These are phyloP conservation scores for Trifolium subterraneum DNA, from an alignment of 306 rosid species.

Conservation along the genomic window DNA sequence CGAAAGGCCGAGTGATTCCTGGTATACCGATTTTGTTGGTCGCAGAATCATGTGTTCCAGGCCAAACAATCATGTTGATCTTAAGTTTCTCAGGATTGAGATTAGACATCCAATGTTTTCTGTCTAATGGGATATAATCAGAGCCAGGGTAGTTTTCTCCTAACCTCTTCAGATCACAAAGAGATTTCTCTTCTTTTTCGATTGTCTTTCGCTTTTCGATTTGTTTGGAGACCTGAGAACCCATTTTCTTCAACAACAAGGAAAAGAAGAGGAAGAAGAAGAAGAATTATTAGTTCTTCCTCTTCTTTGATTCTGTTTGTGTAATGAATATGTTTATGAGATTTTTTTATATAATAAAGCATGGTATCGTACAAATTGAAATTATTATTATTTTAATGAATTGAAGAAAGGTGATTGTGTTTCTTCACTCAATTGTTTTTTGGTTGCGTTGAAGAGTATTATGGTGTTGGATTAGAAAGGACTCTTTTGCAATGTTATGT, in stretches of 20 bases:
- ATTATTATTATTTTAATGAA: background rate
- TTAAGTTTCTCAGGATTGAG: constrained; percentile 63
- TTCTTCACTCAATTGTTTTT: constrained; percentile 38
- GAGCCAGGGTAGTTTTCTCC: constrained; percentile 68
- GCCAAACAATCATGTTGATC: constrained; percentile 77
- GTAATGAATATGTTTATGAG: constrained; percentile 31
- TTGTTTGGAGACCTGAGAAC: constrained; percentile 67
- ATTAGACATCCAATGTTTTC: constrained; percentile 79
- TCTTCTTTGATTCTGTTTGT: constrained; percentile 31
- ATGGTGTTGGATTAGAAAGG: constrained; percentile 37
- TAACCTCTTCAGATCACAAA: constrained; percentile 49
- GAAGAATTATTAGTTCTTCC: constrained; percentile 37
- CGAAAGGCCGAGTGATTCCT: constrained; percentile 78
- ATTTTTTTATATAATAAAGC: constrained; percentile 39
- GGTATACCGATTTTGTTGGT: constrained; percentile 85
- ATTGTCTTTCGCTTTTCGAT: constrained; percentile 55
- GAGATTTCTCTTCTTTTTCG: constrained; percentile 52
- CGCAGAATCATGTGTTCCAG: constrained; percentile 96
- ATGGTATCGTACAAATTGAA: constrained; percentile 41
- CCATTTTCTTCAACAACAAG: constrained; percentile 56
- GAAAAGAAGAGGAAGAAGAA: constrained; percentile 36
- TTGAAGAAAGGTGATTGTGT: constrained; percentile 24
- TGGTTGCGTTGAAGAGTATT: constrained; percentile 23
- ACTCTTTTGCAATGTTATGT: background rate
- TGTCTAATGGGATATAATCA: constrained; percentile 62